A percentile compares a stretch with the other conserved stretches of the same genome.
These are phyloP conservation scores for Heliamphora pulchella DNA, from an alignment of 179 eudicot genomes.

Conservation along the genomic window DNA sequence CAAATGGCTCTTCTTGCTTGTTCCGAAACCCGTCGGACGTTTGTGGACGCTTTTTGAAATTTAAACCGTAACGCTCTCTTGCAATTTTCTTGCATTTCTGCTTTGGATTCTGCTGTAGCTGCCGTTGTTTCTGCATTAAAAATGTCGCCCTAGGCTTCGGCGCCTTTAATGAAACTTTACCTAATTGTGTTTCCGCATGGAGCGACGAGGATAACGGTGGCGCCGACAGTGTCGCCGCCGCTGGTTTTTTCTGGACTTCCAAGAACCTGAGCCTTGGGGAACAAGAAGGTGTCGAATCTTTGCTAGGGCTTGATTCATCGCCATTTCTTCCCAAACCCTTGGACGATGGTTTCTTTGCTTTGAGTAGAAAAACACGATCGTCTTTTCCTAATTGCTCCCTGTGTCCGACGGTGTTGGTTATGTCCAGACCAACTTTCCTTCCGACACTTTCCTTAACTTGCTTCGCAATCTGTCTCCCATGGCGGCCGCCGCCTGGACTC, in stretches of 20 bases:
- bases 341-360: conserved; percentile 25
- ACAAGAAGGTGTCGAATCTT: conserved; percentile 16
- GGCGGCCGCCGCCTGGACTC: conserved; percentile 44
- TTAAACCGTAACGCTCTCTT: conserved; percentile 8
- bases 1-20: conserved; percentile 64
- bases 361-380: conserved; percentile 30
- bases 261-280: conserved; percentile 31
- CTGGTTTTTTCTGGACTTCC: too few relatives aligned
- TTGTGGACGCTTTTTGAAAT: conserved; percentile 19
- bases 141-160: background rate
- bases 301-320: conserved; percentile 9
- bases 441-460: conserved; percentile 64
- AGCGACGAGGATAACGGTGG: background rate
- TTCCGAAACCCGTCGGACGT: conserved; percentile 24
- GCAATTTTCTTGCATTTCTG: conserved; percentile 19
- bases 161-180: background rate
- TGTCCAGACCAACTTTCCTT: conserved; percentile 59
- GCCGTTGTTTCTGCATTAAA: background rate
- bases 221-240: too few relatives aligned
- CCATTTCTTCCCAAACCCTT: background rate
- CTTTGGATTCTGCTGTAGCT: conserved; percentile 4
- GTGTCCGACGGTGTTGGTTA: conserved; percentile 43
- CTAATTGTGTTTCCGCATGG: background rate
- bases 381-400: conserved; percentile 33
- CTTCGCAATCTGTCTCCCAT: conserved; percentile 60